Evolutionary conservation across 2,329 filamentous ascomycete genomes (phyloP), one percentile per base, ranked within the genome.

Genomic region (Phaeoacremonium minimum): DNA sequence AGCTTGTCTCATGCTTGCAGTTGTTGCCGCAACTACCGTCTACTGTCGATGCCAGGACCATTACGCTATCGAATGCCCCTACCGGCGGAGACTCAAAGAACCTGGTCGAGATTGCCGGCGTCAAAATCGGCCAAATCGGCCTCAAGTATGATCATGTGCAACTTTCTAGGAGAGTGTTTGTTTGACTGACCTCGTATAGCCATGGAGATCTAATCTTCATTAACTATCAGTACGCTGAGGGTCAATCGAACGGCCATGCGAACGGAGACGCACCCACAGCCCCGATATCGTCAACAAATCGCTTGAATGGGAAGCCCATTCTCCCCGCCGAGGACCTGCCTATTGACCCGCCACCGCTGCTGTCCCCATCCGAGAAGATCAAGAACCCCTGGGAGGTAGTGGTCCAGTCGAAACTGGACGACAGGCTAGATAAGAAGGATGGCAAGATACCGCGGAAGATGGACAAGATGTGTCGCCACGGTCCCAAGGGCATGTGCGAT

Each of bases 401-500:
- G 13, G 80, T 80, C 53, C 93, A 98, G 64, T 94, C 90, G 3
- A 71, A 82, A 3, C 72, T 98, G 8, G 94, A 98, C 56, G 83
- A 98, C 56, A 71, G 76, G 38, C 67, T 98, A 55, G 93, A 98
- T 61, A 87, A 80, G 63, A 75, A 83, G 47, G 84, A 93, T 70
- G 93, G 93, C 47, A 98, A 95, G 67, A 95, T 96, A 35, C 68
- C 79, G 15, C 74, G 90, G 44, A 76, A 76, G 43, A 75, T 75
- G 40, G 87, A 95, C 57, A 87, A 86, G 57, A 93, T 98, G 89
- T 98, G 93, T 67, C 83, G 87, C 44, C 93, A 98, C 59, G 91
- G 91, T 2, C 83, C 85, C 35, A 97, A 95, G 64, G 93, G 93
- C 58, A 98, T 98, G 93, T 98, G 93, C 63, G 93, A 98, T 64